Evolutionary conservation across 2,329 filamentous ascomycete genomes (phyloP), one percentile per base, ranked within the genome.

Genomic region (Pseudocercospora pini-densiflorae): DNA sequence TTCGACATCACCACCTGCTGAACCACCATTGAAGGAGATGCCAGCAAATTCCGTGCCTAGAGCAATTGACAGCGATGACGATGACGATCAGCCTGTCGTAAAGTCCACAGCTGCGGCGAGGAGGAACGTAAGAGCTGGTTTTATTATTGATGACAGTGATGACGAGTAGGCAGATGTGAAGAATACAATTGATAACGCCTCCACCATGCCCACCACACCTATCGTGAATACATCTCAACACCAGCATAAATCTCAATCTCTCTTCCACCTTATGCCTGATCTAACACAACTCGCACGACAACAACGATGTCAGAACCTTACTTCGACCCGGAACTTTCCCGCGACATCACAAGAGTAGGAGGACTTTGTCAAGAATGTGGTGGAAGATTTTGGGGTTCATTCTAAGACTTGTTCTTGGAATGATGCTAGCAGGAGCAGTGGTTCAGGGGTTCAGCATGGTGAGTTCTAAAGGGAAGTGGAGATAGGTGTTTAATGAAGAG

Each of bases 71-170:
- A 78, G 80, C 29, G 80, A 80, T 4, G 79, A 82, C 5, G 81
- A 83, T 5, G 79, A 80, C 47, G 75, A 71, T 47, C 71, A 77
- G 55, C 75, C 77, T 19, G 72, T 75, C 14, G 73, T 75, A 8
- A 79, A 79, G 61, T 54, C 51, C 12, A 31, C 51, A 16, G 63
- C 51, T 27, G 27, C 51, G 5, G 63, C 66, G 16, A 77, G 77
- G 45, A 77, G 81, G 31, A 78, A 73, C 57, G 76, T 75, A 49
- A 74, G 81, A 60, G 81, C 79, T 43, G 81, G 79, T 0, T 82
- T 83, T 66, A 72, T 84, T 45, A 73, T 83, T 72, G 81, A 81
- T 63, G 81, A 83, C 72, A 72, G 69, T 62, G 72, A 74, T 65
- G 69, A 71, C 54, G 71, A 73, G 12, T 66, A 65, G 62, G n/a